These are phyloP conservation scores for Talaromyces rugulosus DNA, from an alignment of 2,329 filamentous ascomycete species.

Conservation along the genomic window DNA sequence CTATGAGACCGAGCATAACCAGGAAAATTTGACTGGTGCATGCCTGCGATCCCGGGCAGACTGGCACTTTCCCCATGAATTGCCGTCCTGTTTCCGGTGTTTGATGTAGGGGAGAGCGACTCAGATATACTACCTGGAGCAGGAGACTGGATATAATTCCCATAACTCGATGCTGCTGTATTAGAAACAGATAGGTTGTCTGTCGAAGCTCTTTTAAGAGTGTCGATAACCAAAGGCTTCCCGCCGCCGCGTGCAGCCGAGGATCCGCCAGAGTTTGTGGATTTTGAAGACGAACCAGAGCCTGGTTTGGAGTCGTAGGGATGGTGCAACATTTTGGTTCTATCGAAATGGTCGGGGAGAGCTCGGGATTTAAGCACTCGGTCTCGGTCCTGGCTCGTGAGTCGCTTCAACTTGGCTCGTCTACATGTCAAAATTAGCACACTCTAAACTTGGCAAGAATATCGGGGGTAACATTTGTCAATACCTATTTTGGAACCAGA, in stretches of 20 bases:
- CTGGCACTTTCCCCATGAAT: slow-evolving; percentile 21
- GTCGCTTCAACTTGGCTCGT: slow-evolving; percentile 58
- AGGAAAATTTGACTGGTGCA: slow-evolving; percentile 17
- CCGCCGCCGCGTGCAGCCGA: slow-evolving; percentile 34
- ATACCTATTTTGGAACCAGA: slow-evolving; percentile 98
- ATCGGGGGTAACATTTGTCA: slow-evolving; percentile 16
- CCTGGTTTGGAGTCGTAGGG: slow-evolving; percentile 44
- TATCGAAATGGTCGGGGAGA: slow-evolving; percentile 58
- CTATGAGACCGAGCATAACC: slow-evolving; percentile 31
- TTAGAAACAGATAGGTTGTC: slow-evolving; percentile 37
- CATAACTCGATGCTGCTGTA: slow-evolving; percentile 29
- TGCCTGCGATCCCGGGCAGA: slow-evolving; percentile 5
- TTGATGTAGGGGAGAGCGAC: slow-evolving; percentile 21
- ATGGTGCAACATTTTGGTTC: slow-evolving; percentile 55
- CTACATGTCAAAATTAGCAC: slow-evolving; percentile 28
- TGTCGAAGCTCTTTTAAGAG: slow-evolving; percentile 28
- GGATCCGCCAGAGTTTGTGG: slow-evolving; percentile 38
- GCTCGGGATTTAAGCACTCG: slow-evolving; percentile 58
- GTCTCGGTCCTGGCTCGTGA: slow-evolving; percentile 59
- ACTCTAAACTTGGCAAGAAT: not conserved
- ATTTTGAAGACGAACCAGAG: slow-evolving; percentile 47
- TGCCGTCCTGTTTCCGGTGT: slow-evolving; percentile 22
- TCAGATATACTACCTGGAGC: slow-evolving; percentile 24
- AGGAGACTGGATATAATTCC: slow-evolving; percentile 31
- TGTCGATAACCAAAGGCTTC: slow-evolving; percentile 32